Conservation (phyloP, 2,329 filamentous ascomycete genomes). For the Dothistroma septosporum region DNA sequence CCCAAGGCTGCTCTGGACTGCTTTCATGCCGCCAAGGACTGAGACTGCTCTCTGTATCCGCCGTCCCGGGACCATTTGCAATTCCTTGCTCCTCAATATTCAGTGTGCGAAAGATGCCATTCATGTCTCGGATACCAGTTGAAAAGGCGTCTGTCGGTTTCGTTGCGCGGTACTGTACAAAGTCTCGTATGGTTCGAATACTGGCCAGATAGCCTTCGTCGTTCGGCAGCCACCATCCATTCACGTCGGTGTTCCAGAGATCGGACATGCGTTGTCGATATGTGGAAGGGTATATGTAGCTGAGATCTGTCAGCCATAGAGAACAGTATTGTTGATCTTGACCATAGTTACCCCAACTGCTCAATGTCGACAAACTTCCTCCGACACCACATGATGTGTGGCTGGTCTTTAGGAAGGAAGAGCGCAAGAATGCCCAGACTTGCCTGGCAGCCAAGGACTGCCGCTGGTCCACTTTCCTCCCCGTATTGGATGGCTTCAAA, state of each 20-base stretch:
- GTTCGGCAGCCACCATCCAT: slow-evolving; percentile 85
- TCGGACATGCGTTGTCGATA: slow-evolving; percentile 73
- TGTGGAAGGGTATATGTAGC: slow-evolving; percentile 75
- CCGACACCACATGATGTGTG: slow-evolving; percentile 73
- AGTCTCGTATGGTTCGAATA: slow-evolving; percentile 70
- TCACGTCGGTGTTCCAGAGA: slow-evolving; percentile 68
- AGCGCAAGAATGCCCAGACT: slow-evolving; percentile 70
- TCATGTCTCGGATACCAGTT: slow-evolving; percentile 34
- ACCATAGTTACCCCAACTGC: slow-evolving; percentile 62
- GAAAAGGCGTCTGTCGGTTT: slow-evolving; percentile 25
- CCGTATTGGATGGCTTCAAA: slow-evolving; percentile 75
- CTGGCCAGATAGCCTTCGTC: slow-evolving; percentile 70
- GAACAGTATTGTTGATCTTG: not conserved
- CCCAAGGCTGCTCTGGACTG: slow-evolving; percentile 21
- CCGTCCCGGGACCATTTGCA: slow-evolving; percentile 18
- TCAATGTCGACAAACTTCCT: slow-evolving; percentile 76
- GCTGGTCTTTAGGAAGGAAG: slow-evolving; percentile 71
- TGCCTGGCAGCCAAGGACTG: slow-evolving; percentile 68
- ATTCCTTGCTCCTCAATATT: slow-evolving; percentile 27
- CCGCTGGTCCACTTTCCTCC: slow-evolving; percentile 65
- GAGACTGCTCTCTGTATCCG: slow-evolving; percentile 20
- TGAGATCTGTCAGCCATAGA: slow-evolving; percentile 37
- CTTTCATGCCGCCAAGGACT: slow-evolving; percentile 20
- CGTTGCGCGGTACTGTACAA: slow-evolving; percentile 52
- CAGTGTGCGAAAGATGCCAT: slow-evolving; percentile 39